These are phyloP conservation scores for Paraphaeosphaeria sporulosa DNA, from an alignment of 2,329 filamentous ascomycete genomes.

Conservation along the genomic window DNA sequence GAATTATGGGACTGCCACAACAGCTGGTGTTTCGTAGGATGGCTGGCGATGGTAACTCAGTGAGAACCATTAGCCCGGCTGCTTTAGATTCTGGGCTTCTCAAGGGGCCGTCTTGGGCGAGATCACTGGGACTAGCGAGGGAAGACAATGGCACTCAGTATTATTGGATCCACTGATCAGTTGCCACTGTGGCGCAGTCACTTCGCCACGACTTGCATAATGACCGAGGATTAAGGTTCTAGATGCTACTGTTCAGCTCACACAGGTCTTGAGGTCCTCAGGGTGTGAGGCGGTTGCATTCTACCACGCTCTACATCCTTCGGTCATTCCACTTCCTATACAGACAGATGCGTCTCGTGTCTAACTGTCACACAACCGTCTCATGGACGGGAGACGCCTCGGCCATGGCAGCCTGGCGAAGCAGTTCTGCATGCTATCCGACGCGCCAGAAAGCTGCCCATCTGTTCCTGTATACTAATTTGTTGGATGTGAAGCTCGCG, in stretches of 20 bases:
- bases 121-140: background rate
- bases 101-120: background rate
- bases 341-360: background rate
- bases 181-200: constrained; percentile 9
- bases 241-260: background rate
- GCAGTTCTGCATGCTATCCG: background rate
- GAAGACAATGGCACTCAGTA: background rate
- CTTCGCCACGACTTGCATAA: background rate
- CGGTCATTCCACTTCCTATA: background rate
- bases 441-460: background rate
- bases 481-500: background rate
- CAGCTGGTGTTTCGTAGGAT: too few species aligned
- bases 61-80: too few species aligned
- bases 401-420: background rate
- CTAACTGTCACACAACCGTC: background rate
- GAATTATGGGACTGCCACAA: too few species aligned
- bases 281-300: background rate
- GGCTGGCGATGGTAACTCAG: too few species aligned
- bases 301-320: background rate
- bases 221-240: background rate
- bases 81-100: too few species aligned
- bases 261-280: background rate
- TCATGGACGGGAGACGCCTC: background rate
- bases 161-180: background rate
- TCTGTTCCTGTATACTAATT: background rate